These are phyloP conservation scores for Puccinia novopanici DNA, from an alignment of 1,284 basidiomycete genomes.

Conservation along the genomic window DNA sequence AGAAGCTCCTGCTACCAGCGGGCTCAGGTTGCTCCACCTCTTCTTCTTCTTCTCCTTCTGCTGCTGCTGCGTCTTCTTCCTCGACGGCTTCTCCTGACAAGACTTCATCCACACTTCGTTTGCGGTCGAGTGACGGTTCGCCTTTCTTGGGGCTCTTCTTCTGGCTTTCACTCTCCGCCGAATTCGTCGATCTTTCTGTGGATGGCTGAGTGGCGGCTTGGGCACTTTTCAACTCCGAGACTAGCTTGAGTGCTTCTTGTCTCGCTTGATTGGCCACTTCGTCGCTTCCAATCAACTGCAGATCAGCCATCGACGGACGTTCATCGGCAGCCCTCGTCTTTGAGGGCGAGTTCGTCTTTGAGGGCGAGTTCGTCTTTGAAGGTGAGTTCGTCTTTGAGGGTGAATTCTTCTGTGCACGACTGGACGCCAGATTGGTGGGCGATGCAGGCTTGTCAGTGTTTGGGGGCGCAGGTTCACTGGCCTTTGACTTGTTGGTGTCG, in stretches of 20 bases:
- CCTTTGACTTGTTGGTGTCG: background rate
- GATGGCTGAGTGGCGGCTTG: background rate
- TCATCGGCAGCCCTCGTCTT: too few species aligned
- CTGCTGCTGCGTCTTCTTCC: background rate
- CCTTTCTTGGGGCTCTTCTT: background rate
- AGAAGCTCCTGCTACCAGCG: background rate
- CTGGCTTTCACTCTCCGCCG: background rate
- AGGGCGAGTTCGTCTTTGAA: background rate
- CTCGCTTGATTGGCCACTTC: conserved; percentile 18
- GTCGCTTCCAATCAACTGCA: conserved; percentile 33
- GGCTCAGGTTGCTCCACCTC: background rate
- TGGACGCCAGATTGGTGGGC: background rate
- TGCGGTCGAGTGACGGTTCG: background rate
- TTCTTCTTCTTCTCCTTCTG: too few species aligned
- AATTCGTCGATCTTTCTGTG: background rate
- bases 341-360: too few species aligned
- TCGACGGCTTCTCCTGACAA: background rate
- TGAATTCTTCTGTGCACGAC: background rate
- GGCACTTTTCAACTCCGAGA: background rate
- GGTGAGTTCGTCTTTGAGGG: background rate
- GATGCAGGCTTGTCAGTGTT: background rate
- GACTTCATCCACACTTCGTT: conserved; percentile 18
- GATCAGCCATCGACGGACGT: background rate
- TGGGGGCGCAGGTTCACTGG: background rate
- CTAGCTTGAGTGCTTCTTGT: conserved; percentile 36